These are phyloP conservation scores for Pyrenophora graminea DNA, from an alignment of 2,329 filamentous ascomycete species.

Conservation along the genomic window DNA sequence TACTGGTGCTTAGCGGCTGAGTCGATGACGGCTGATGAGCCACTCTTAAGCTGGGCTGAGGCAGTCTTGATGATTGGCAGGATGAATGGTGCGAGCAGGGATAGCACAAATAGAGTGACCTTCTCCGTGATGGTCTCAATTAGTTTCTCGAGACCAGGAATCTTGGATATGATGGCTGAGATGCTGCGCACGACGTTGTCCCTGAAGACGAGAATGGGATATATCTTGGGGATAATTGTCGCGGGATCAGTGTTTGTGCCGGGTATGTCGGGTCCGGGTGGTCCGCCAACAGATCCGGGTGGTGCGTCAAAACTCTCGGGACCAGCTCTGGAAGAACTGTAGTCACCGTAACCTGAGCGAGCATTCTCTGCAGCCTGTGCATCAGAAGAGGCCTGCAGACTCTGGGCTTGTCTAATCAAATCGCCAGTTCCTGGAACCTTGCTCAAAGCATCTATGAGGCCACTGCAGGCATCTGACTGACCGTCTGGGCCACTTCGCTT, in stretches of 20 bases:
- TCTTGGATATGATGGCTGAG: conserved; percentile 82
- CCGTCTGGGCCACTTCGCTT: conserved; percentile 37
- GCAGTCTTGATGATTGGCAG: conserved; percentile 88
- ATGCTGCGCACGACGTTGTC: conserved; percentile 92
- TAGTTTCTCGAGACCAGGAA: conserved; percentile 86
- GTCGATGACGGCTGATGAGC: conserved; percentile 72
- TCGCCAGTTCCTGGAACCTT: conserved; percentile 68
- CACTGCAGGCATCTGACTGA: conserved; percentile 37
- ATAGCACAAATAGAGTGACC: conserved; percentile 87
- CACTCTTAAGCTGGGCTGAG: conserved; percentile 81
- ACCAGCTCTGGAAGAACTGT: conserved; percentile 45
- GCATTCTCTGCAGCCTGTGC: conserved; percentile 51
- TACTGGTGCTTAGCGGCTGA: conserved; percentile 56
- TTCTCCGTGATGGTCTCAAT: conserved; percentile 94
- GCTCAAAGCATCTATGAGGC: conserved; percentile 70
- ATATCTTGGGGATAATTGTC: conserved; percentile 67
- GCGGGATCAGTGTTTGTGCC: conserved; percentile 77
- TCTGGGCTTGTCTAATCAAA: conserved; percentile 53
- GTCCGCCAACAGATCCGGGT: conserved; percentile 51
- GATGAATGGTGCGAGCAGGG: conserved; percentile 87
- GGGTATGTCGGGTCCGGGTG: conserved; percentile 61
- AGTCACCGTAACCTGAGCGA: conserved; percentile 49
- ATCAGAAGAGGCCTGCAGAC: conserved; percentile 54
- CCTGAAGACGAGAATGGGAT: conserved; percentile 90
- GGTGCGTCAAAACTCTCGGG: conserved; percentile 46